Evolutionary conservation across 805 yeast species (phyloP), one percentile per base, ranked within the genome.

Genomic region (Wickerhamomyces tratensis): DNA sequence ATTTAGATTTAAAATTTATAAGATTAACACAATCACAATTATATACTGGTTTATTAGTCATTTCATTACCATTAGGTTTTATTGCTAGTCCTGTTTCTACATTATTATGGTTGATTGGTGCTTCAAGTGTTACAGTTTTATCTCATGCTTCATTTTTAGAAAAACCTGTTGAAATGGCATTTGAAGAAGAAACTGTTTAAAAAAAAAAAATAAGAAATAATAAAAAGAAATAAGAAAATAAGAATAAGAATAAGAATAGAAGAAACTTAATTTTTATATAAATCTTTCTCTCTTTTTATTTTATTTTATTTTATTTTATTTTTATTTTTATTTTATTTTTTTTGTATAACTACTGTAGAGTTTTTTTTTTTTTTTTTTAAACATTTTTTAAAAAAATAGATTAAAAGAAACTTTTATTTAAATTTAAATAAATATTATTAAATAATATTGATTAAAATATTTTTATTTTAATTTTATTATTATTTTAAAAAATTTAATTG

Each of bases 101-200:
- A 5, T 62, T 93, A 62, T 72, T 93, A 69, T 93, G 98, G 98
- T 75, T 91, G 52, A 74, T 84, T 52, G 93, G 95, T 52, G 85
- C 95, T 13, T 81, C 93, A 35, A 82, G 82, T 27, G 82, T 82
- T 39, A 62, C 83, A 34, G 85, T 91, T 36, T 66, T 88, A 39
- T 74, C 87, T 4, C 98, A 93, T 63, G 98, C 97, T 38, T 71
- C 89, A 4, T 69, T 91, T 48, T 72, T 93, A 76, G 98, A 93
- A 59, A 93, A 91, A 66, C 98, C 98, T 20, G 81, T 89, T 46
- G 98, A 93, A 67, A 80, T 91, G 35, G 89, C 91, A 15, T 93
- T 91, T 58, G 93, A 88, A 58, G 96, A 87, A 59, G 86, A 83
- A 44, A 44, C 57, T 39, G 74, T 68, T 41, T 69, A 56, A 44